These are phyloP conservation scores for Hyaloperonospora arabidopsidis DNA, from an alignment of 352 stramenopile genomes.

Conservation along the genomic window DNA sequence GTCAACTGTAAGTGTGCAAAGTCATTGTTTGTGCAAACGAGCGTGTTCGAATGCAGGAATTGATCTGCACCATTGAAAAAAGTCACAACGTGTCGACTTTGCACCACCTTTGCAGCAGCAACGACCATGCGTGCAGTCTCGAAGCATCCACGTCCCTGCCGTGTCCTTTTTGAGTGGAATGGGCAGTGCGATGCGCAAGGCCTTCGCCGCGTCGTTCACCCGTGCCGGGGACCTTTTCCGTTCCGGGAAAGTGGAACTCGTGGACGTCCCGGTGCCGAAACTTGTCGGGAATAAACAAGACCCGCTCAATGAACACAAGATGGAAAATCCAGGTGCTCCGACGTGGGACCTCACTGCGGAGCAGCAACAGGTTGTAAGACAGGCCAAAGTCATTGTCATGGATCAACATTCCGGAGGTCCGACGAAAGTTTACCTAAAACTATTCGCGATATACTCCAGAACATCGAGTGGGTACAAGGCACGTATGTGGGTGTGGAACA, in stretches of 20 bases:
- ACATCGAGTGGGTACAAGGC: slow-evolving; percentile 42
- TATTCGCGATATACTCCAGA: slow-evolving; percentile 29
- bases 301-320: slow-evolving; percentile 24
- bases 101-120: slow-evolving; percentile 1
- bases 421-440: slow-evolving; percentile 20
- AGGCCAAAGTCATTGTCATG: slow-evolving; percentile 29
- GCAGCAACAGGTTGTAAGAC: slow-evolving; percentile 22
- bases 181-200: slow-evolving; percentile 24
- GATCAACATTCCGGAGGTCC: slow-evolving; percentile 36
- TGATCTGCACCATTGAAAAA: too few relatives aligned
- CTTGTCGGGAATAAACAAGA: slow-evolving; percentile 31
- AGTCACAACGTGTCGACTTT: neutral
- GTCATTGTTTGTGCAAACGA: too few relatives aligned
- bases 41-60: too few relatives aligned
- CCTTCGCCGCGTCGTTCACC: slow-evolving; percentile 19
- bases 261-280: slow-evolving; percentile 28
- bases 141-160: slow-evolving; percentile 21
- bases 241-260: slow-evolving; percentile 20
- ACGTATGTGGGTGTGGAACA: slow-evolving; percentile 45
- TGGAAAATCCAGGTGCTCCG: slow-evolving; percentile 15
- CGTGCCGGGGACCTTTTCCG: slow-evolving; percentile 24
- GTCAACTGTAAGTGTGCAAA: too few relatives aligned
- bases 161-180: slow-evolving; percentile 33
- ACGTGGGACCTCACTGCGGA: slow-evolving; percentile 28
- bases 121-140: neutral